phyloP scores from a whole-genome alignment of 2,329 filamentous ascomycete genomes.

The Ophiosphaerella korrae region DNA sequence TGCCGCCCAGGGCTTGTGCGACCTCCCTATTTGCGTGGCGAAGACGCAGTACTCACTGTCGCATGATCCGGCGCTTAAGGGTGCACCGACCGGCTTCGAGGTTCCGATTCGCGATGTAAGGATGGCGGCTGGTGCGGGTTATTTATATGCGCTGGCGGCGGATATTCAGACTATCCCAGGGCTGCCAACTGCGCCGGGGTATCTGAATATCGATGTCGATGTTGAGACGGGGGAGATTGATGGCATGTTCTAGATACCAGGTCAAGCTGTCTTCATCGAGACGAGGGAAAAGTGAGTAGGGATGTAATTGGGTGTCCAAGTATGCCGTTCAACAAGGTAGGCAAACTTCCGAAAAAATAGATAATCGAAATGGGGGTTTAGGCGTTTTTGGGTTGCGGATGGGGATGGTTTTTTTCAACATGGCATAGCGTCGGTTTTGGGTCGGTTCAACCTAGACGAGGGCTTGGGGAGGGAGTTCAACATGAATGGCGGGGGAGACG shows the following conservation, averaged over 20 bases:
- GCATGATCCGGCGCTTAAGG: slow-evolving; percentile 92
- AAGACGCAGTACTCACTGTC: slow-evolving; percentile 98
- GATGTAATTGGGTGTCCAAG: too few species aligned
- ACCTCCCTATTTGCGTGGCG: slow-evolving; percentile 93
- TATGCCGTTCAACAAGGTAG: too few species aligned
- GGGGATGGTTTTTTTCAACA: too few species aligned
- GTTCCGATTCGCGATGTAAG: slow-evolving; percentile 93
- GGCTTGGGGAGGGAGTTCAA: too few species aligned
- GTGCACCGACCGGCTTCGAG: slow-evolving; percentile 91
- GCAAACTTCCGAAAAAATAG: too few species aligned
- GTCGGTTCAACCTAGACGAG: too few species aligned
- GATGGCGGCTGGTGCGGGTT: slow-evolving; percentile 88
- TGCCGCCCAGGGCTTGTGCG: slow-evolving; percentile 86
- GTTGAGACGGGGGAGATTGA: slow-evolving; percentile 59
- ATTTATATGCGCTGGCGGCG: slow-evolving; percentile 83
- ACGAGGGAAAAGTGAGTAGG: too few species aligned
- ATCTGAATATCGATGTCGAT: slow-evolving; percentile 84
- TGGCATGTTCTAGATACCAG: slow-evolving; percentile 74
- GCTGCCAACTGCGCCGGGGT: slow-evolving; percentile 90
- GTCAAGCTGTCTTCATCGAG: too few species aligned
- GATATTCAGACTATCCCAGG: slow-evolving; percentile 99
- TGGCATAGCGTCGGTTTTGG: too few species aligned
- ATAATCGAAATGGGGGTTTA: too few species aligned
- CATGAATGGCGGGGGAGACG: too few species aligned
- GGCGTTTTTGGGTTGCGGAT: too few species aligned